Conservation (phyloP, 2,329 filamentous ascomycete genomes). For the Calonectria ilicicola region DNA sequence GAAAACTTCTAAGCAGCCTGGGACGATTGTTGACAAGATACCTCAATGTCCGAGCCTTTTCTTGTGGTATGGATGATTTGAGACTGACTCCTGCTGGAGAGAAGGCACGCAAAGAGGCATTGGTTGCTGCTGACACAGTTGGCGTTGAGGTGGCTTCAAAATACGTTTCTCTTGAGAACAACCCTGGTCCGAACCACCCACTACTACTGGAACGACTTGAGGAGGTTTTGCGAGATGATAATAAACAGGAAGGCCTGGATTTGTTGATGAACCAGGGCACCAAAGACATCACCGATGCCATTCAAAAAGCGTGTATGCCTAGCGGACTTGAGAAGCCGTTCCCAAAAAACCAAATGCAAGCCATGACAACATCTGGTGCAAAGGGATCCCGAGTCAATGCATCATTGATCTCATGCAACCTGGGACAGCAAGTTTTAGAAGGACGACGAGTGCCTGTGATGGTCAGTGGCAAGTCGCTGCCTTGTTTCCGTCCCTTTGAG, state of each 20-base stretch:
- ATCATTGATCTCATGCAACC: conserved; percentile 96
- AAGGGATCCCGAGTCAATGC: conserved; percentile 95
- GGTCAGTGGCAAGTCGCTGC: conserved; percentile 96
- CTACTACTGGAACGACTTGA: conserved; percentile 85
- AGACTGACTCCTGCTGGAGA: conserved; percentile 87
- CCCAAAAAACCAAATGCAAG: conserved; percentile 98
- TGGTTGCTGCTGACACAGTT: conserved; percentile 75
- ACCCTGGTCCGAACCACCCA: conserved; percentile 72
- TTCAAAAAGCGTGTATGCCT: conserved; percentile 86
- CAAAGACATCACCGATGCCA: conserved; percentile 77
- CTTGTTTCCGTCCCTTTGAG: conserved; percentile 93
- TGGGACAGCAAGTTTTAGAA: conserved; percentile 96
- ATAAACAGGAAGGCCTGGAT: conserved; percentile 92
- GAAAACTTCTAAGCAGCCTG: conserved; percentile 88
- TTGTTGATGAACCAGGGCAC: conserved; percentile 82
- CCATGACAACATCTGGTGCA: conserved; percentile 96
- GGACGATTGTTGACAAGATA: conserved; percentile 90
- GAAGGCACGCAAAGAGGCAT: conserved; percentile 72
- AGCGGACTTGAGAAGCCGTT: conserved; percentile 89
- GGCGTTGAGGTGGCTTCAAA: conserved; percentile 85
- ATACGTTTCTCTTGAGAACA: conserved; percentile 85
- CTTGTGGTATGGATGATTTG: conserved; percentile 97
- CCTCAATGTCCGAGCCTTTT: conserved; percentile 93
- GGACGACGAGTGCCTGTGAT: conserved; percentile 94
- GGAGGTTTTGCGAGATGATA: conserved; percentile 89